Conservation (phyloP, 768 basidiomycete genomes). For the Lepiota brunneoincarnata region DNA sequence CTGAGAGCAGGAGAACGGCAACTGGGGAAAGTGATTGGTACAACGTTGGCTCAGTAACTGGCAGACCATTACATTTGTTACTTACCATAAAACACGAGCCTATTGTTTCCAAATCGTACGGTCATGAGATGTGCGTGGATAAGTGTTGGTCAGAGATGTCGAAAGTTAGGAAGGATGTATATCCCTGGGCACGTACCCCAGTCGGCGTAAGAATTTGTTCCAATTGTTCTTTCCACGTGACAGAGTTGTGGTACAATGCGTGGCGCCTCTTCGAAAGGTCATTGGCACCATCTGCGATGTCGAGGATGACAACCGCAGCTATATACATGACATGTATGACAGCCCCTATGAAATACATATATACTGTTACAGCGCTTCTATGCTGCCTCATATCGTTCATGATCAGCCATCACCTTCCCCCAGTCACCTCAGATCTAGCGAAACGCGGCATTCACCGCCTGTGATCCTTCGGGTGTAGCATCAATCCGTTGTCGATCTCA, state of each 20-base stretch:
- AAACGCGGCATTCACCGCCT: conserved; percentile 1
- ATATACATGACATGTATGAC: background rate
- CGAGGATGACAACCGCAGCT: too few species aligned
- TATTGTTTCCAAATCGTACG: conserved; percentile 55
- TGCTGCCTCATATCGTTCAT: conserved; percentile 8
- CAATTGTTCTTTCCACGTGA: background rate
- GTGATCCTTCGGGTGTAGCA: conserved; percentile 33
- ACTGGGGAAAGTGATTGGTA: conserved; percentile 27
- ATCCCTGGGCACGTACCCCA: background rate
- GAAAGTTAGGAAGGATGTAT: background rate
- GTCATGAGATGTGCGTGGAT: conserved; percentile 42
- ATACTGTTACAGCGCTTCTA: background rate
- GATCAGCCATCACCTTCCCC: background rate
- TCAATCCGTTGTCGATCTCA: conserved; percentile 39
- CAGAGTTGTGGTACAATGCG: too few species aligned
- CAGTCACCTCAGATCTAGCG: background rate
- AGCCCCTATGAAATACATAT: conserved; percentile 7
- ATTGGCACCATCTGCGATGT: too few species aligned
- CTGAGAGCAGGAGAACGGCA: conserved; percentile 42
- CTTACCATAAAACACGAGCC: conserved; percentile 52
- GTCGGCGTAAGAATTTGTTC: background rate
- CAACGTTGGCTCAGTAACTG: background rate
- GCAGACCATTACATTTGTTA: conserved; percentile 7
- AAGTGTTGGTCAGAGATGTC: background rate
- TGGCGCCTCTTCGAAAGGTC: background rate